These are phyloP conservation scores for Mycosphaerella sp. DNA, from an alignment of 2,329 filamentous ascomycete species.

Conservation along the genomic window DNA sequence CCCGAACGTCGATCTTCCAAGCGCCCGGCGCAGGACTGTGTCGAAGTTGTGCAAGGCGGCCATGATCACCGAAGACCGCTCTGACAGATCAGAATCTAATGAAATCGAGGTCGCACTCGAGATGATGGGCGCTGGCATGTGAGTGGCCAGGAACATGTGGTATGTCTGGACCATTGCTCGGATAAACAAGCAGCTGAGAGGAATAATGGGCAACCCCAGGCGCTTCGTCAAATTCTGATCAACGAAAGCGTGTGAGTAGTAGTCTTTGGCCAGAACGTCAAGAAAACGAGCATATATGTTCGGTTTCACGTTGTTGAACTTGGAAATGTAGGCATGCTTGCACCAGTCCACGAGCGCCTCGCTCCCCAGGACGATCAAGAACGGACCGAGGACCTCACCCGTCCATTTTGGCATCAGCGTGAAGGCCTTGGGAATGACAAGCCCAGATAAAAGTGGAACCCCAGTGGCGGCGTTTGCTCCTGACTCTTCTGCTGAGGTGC, in stretches of 20 bases:
- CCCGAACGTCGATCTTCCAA: constrained; percentile 66
- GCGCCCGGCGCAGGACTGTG: constrained; percentile 65
- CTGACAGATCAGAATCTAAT: constrained; percentile 44
- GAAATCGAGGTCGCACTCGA: constrained; percentile 60
- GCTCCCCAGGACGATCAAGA: constrained; percentile 86
- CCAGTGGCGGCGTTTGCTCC: constrained; percentile 46
- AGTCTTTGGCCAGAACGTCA: constrained; percentile 93
- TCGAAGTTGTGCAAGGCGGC: constrained; percentile 76
- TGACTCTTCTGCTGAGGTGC: constrained; percentile 25
- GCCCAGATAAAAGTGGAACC: constrained; percentile 48
- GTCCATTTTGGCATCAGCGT: constrained; percentile 81
- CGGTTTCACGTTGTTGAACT: constrained; percentile 96
- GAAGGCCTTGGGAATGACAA: constrained; percentile 83
- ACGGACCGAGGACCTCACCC: constrained; percentile 84
- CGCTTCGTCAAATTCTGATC: constrained; percentile 85
- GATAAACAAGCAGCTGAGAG: constrained; percentile 90
- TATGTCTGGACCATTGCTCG: constrained; percentile 92
- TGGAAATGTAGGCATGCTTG: constrained; percentile 96
- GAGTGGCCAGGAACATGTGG: constrained; percentile 91
- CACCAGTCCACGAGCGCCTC: constrained; percentile 97
- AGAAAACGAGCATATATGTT: constrained; percentile 82
- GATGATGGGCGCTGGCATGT: constrained; percentile 67
- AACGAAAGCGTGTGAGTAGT: constrained; percentile 92
- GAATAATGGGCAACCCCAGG: constrained; percentile 84
- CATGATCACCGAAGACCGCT: constrained; percentile 62